These are phyloP conservation scores for Fistulinella prunicolor DNA, from an alignment of 768 basidiomycete species.

Conservation along the genomic window DNA sequence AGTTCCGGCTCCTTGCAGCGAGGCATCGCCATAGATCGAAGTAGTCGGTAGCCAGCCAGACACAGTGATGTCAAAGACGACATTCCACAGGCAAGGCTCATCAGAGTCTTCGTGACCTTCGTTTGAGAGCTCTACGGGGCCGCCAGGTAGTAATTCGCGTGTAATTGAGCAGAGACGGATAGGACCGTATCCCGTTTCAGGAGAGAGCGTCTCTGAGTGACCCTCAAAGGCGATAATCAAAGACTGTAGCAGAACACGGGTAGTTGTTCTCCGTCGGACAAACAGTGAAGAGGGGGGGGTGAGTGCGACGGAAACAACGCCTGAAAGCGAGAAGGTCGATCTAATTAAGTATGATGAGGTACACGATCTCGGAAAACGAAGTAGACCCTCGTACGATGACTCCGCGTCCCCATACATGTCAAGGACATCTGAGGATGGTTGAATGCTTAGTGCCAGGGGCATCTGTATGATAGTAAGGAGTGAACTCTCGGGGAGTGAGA, in stretches of 20 bases:
- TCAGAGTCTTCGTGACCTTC: slow-evolving; percentile 58
- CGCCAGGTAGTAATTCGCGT: slow-evolving; percentile 50
- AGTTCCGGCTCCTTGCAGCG: slow-evolving; percentile 48
- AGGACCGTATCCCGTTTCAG: slow-evolving; percentile 62
- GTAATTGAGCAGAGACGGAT: slow-evolving; percentile 66
- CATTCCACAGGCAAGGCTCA: slow-evolving; percentile 62
- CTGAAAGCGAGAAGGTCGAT: slow-evolving; percentile 84
- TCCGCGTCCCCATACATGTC: slow-evolving; percentile 73
- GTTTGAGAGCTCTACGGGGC: slow-evolving; percentile 59
- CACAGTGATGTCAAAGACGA: slow-evolving; percentile 78
- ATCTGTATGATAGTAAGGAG: slow-evolving; percentile 39
- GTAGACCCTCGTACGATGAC: slow-evolving; percentile 46
- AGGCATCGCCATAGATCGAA: slow-evolving; percentile 43
- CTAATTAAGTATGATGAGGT: slow-evolving; percentile 38
- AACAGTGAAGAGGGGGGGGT: slow-evolving; percentile 57
- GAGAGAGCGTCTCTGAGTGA: slow-evolving; percentile 71
- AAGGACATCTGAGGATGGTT: slow-evolving; percentile 53
- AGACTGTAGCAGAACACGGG: slow-evolving; percentile 61
- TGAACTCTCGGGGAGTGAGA: slow-evolving; percentile 5
- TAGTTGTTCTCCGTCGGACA: slow-evolving; percentile 44
- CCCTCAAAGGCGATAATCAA: slow-evolving; percentile 81
- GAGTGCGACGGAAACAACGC: slow-evolving; percentile 68
- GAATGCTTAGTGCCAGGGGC: slow-evolving; percentile 64
- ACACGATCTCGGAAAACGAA: slow-evolving; percentile 1
- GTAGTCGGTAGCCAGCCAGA: slow-evolving; percentile 87